Base-by-base conservation (phyloP, 2,329 filamentous ascomycete genomes). In the Fusarium sulawesiense region DNA sequence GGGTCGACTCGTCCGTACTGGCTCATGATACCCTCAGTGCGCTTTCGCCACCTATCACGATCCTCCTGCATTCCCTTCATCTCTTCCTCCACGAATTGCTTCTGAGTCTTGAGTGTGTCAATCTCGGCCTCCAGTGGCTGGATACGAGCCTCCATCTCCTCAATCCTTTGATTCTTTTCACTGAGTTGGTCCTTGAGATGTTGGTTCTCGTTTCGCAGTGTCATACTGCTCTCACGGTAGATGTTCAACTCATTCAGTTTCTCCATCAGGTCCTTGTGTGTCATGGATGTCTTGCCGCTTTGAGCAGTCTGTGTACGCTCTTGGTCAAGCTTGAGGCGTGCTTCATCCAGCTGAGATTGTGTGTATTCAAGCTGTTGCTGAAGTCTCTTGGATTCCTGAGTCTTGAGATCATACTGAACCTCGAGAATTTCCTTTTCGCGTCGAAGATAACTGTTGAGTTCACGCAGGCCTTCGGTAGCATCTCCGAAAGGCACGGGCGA, bases 391-490 rank as follows among this genome's bases (percentile, higher is more conserved):
- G 89, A 87, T 80, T 99, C 96, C 74, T 97, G 93, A 1, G 90
- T 86, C 75, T 95, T 94, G 46, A 98, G 85, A 73, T 98, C 94
- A 75, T 94, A 92, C 76, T 98, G 95, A n/a, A 98, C 93, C 74
- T 99, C 95, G 11, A 98, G 87, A 71, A 99, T 98, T 78, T 98
- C 96, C 84, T 98, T 99, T 81, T 99, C 97, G 44, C 93, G 92
- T 47, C 95, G 91, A 66, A 99, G 84, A 79, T 96, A 99, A 66
- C 89, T 92, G 81, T 97, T 97, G 60, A 99, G 88, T 76, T 98
- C 95, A 66, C 96, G 92, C 12, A 97, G 87, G 56, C 92, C 93
- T 71, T 93, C 92, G 12, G 90, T 83, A 42, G 88, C 89, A 37
- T 88, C 84, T 53, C 89, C 85, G 7, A 87, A 82, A 9, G 85